A percentile compares a stretch with the other conserved stretches of the same genome.
These are phyloP conservation scores for Phyllosticta citrichinensis DNA, from an alignment of 2,329 filamentous ascomycete genomes.

Conservation along the genomic window DNA sequence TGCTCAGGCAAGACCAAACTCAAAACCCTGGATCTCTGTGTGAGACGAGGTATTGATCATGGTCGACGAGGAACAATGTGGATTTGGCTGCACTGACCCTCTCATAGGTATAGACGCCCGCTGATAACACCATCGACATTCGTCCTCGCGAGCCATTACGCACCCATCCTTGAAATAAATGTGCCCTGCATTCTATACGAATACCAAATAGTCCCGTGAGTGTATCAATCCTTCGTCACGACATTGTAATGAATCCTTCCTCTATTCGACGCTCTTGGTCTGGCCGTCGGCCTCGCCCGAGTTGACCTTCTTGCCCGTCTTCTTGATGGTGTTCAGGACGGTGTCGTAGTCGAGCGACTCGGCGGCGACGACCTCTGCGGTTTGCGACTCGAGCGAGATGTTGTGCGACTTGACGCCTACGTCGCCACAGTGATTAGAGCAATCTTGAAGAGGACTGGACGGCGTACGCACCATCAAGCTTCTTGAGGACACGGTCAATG, in stretches of 20 bases:
- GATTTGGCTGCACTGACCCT: not conserved
- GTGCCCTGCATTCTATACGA: not conserved
- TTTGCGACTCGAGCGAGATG: conserved; percentile 79
- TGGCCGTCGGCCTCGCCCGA: conserved; percentile 59
- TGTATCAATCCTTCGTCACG: not conserved
- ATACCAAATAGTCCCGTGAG: not conserved
- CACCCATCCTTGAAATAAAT: not conserved
- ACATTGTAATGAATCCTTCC: not conserved
- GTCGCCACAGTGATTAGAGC: not conserved
- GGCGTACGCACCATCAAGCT: conserved; percentile 64
- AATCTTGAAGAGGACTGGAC: not conserved
- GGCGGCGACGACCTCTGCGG: conserved; percentile 64
- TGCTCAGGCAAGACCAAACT: not conserved
- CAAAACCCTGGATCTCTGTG: not conserved
- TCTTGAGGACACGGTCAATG: conserved; percentile 83
- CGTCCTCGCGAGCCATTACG: too few species aligned
- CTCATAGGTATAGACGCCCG: too few species aligned
- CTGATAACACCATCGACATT: too few species aligned
- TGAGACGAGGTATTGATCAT: not conserved
- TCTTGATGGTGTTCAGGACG: conserved; percentile 79
- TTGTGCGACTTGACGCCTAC: conserved; percentile 78
- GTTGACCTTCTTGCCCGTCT: conserved; percentile 90
- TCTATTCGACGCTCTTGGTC: not conserved
- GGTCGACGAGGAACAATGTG: not conserved
- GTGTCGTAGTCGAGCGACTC: conserved; percentile 63